These are phyloP conservation scores for Calonectria hawksworthii DNA, from an alignment of 2,329 filamentous ascomycete species.

Conservation along the genomic window DNA sequence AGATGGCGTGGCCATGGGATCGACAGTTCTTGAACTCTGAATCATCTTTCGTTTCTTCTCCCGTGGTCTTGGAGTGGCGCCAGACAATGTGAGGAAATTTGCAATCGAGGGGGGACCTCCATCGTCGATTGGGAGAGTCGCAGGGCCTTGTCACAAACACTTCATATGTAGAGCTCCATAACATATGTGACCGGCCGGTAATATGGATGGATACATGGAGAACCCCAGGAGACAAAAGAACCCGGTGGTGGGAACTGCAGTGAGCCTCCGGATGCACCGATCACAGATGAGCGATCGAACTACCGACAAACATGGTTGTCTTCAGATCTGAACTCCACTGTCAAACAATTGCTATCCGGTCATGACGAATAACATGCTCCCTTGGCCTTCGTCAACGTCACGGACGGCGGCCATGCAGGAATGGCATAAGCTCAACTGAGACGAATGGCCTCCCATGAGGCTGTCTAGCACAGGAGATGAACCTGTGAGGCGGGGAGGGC, in stretches of 20 bases:
- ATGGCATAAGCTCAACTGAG: not conserved
- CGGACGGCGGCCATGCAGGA: not conserved
- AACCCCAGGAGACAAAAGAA: not conserved
- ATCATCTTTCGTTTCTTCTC: constrained; percentile 29
- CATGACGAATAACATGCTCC: not conserved
- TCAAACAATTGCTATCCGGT: not conserved
- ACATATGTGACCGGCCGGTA: constrained; percentile 8
- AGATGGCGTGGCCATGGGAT: constrained; percentile 35
- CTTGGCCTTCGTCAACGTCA: not conserved
- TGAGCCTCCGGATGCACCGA: constrained; percentile 2
- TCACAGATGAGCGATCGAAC: not conserved
- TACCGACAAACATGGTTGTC: not conserved
- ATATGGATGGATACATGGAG: not conserved
- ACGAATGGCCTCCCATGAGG: not conserved
- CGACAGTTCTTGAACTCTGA: constrained; percentile 28
- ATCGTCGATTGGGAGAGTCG: not conserved
- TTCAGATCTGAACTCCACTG: not conserved
- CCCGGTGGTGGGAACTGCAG: not conserved
- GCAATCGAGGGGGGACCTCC: constrained; percentile 25
- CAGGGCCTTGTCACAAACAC: not conserved
- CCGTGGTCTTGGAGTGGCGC: constrained; percentile 10
- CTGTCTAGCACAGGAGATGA: not conserved
- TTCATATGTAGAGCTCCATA: not conserved
- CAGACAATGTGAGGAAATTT: constrained; percentile 23
- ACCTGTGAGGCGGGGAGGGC: not conserved